Percentiles rank a stretch among this genome's conserved stretches.
phyloP scores from a whole-genome alignment of 768 basidiomycete genomes.

The Phaffia tasmanica region DNA sequence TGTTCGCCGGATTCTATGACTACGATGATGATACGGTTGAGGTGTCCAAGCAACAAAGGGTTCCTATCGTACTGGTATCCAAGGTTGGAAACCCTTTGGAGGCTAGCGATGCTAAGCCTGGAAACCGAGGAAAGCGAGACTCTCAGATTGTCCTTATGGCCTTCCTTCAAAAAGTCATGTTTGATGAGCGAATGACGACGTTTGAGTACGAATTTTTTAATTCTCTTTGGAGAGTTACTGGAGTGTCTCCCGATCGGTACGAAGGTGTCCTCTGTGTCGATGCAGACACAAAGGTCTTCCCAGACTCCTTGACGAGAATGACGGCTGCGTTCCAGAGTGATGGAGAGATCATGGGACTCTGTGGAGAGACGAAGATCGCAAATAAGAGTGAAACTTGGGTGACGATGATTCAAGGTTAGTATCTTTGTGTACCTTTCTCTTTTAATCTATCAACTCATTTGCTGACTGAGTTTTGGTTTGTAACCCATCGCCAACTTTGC shows the following conservation, averaged over 20 bases:
- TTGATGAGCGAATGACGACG: slow-evolving; percentile 98
- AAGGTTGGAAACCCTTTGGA: slow-evolving; percentile 92
- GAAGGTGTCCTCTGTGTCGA: slow-evolving; percentile 71
- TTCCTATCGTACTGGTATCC: slow-evolving; percentile 89
- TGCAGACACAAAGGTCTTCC: slow-evolving; percentile 79
- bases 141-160: slow-evolving; percentile 95
- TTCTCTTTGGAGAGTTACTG: slow-evolving; percentile 87
- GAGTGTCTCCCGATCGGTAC: slow-evolving; percentile 89
- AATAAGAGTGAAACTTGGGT: slow-evolving; percentile 98
- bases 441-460: slow-evolving; percentile 6
- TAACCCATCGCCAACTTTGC: background rate
- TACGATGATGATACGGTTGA: slow-evolving; percentile 88
- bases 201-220: slow-evolving; percentile 99
- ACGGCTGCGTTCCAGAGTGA: slow-evolving; percentile 93
- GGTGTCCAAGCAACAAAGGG: slow-evolving; percentile 71
- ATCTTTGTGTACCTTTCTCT: slow-evolving; percentile 1
- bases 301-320: slow-evolving; percentile 93
- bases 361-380: slow-evolving; percentile 98
- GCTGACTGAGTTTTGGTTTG: background rate
- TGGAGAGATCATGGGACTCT: slow-evolving; percentile 95
- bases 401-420: slow-evolving; percentile 97
- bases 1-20: slow-evolving; percentile 92
- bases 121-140: slow-evolving; percentile 97
- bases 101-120: slow-evolving; percentile 77
- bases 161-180: slow-evolving; percentile 99